A percentile compares a stretch with the other conserved stretches of the same genome.
These are phyloP conservation scores for Ettlia oleoabundans DNA, from an alignment of 139 green algal genomes.

Conservation along the genomic window DNA sequence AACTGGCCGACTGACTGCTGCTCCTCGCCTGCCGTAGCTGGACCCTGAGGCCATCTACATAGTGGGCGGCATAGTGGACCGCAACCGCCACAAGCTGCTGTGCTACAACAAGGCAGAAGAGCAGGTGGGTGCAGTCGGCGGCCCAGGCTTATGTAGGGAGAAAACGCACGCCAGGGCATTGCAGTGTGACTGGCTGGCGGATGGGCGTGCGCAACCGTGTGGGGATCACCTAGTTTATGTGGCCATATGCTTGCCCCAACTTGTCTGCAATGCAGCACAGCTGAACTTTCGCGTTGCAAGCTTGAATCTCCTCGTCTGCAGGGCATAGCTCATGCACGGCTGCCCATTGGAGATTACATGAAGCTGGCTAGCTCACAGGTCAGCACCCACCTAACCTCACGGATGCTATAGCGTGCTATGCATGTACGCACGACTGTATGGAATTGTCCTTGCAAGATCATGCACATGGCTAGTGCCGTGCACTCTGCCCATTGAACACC, in stretches of 20 bases:
- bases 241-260: no score
- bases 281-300: no score
- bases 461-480: no score
- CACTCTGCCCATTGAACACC: no score
- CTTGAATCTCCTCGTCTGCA: constrained; percentile 43
- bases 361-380: constrained; percentile 54
- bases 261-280: no score
- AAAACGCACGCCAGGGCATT: not conserved
- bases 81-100: constrained; percentile 79
- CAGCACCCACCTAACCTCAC: no score
- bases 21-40: constrained; percentile 57
- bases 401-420: no score
- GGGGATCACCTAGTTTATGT: no score
- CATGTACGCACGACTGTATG: no score
- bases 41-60: constrained; percentile 78
- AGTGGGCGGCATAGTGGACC: constrained; percentile 89
- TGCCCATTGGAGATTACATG: constrained; percentile 79
- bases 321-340: constrained; percentile 75
- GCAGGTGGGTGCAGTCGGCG: constrained; percentile 35
- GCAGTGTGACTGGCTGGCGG: not conserved
- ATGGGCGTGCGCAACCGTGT: not conserved
- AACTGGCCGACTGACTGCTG: no score
- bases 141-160: not conserved
- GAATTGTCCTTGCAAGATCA: no score
- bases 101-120: constrained; percentile 58